Percentiles rank a stretch among this genome's conserved stretches.
Conservation (phyloP, 2,329 filamentous ascomycete genomes). For the Aspergillus melleus region DNA sequence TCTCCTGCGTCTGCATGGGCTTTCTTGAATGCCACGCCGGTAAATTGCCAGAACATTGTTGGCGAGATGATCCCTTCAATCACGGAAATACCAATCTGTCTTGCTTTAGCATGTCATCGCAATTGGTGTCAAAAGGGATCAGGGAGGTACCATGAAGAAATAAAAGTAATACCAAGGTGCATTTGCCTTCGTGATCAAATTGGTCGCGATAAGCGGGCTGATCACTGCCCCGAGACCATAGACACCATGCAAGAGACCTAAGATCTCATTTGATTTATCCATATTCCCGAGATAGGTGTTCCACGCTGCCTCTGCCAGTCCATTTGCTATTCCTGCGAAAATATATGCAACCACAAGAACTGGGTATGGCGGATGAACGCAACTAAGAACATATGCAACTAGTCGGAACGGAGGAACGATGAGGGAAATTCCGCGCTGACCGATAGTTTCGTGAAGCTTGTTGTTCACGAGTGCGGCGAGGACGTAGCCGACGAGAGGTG, state of each 20-base stretch:
- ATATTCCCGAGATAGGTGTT: constrained; percentile 68
- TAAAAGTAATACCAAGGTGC: constrained; percentile 72
- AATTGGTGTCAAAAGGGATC: no score
- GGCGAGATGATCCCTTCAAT: constrained; percentile 21
- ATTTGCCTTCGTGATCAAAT: constrained; percentile 64
- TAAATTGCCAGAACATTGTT: constrained; percentile 4
- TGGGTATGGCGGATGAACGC: constrained; percentile 41
- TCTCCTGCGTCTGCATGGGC: not conserved
- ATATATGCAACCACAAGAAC: constrained; percentile 40
- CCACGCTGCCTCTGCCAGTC: constrained; percentile 53
- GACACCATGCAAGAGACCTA: constrained; percentile 69
- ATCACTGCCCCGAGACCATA: constrained; percentile 72
- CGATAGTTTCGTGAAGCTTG: constrained; percentile 44
- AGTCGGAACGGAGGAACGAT: constrained; percentile 55
- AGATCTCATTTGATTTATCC: constrained; percentile 69
- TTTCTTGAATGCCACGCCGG: not conserved
- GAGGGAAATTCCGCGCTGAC: constrained; percentile 70
- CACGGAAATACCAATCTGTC: constrained; percentile 16
- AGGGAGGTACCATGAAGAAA: constrained; percentile 61
- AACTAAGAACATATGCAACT: constrained; percentile 34
- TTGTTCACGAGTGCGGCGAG: constrained; percentile 47
- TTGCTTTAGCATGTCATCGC: constrained; percentile 28
- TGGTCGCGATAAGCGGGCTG: constrained; percentile 68
- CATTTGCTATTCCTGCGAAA: constrained; percentile 42
- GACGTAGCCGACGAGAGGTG: constrained; percentile 49